Percentiles rank a stretch among this genome's conserved stretches.
These are phyloP conservation scores for Myxozyma lipomycoides DNA, from an alignment of 805 yeast species.

Conservation along the genomic window DNA sequence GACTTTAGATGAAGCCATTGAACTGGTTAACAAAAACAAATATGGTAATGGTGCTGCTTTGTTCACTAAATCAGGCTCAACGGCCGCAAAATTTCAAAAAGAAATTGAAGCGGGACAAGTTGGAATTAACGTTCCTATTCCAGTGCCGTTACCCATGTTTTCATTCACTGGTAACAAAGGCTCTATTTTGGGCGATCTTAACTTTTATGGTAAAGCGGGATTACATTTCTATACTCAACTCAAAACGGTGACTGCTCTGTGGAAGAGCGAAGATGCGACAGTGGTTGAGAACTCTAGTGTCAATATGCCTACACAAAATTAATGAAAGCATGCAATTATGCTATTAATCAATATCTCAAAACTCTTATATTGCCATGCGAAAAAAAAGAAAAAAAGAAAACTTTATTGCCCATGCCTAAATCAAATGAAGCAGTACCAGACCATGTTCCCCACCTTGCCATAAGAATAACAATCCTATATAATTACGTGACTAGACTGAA, in stretches of 20 bases:
- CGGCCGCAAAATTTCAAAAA: constrained; percentile 66
- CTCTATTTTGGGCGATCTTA: constrained; percentile 72
- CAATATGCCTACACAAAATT: constrained; percentile 62
- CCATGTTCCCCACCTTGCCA: too few species aligned
- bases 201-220: constrained; percentile 77
- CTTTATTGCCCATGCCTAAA: too few species aligned
- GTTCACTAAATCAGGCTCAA: constrained; percentile 65
- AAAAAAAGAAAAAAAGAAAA: too few species aligned
- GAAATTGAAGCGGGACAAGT: constrained; percentile 71
- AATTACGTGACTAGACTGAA: too few species aligned
- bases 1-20: constrained; percentile 65
- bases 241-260: constrained; percentile 66
- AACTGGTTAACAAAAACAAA: constrained; percentile 54
- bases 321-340: too few species aligned
- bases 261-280: constrained; percentile 54
- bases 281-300: constrained; percentile 54
- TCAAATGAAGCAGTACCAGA: too few species aligned
- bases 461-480: too few species aligned
- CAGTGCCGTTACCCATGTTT: constrained; percentile 78
- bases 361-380: too few species aligned
- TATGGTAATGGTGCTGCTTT: constrained; percentile 72
- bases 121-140: constrained; percentile 74
- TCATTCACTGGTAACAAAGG: constrained; percentile 74
- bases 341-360: too few species aligned
- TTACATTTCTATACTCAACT: constrained; percentile 66